Percentiles rank a stretch among this genome's conserved stretches.
phyloP scores from a whole-genome alignment of 129 eudicot species.

The Lactuca sativa region DNA sequence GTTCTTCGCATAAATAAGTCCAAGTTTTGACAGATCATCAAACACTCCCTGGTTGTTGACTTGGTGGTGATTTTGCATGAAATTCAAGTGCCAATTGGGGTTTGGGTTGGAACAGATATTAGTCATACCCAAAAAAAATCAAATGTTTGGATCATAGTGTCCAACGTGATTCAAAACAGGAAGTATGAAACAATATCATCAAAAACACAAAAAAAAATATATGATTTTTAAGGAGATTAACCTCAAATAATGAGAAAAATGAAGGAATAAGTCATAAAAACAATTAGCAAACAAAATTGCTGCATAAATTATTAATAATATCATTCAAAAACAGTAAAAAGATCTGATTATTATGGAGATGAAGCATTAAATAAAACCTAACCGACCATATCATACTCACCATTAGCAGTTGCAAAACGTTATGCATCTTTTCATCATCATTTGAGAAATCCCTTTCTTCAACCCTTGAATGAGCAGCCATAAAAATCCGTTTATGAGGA shows the following conservation, averaged over 20 bases:
- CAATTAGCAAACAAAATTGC: slow-evolving; percentile 35
- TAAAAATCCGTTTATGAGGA: slow-evolving; percentile 76
- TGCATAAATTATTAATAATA: slow-evolving; percentile 27
- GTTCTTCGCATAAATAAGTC: slow-evolving; percentile 31
- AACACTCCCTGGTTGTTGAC: slow-evolving; percentile 10
- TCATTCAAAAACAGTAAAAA: slow-evolving; percentile 12
- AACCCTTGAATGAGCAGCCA: slow-evolving; percentile 68
- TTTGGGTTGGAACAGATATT: slow-evolving; percentile 1
- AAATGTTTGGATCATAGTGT: slow-evolving; percentile 6
- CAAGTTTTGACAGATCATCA: slow-evolving; percentile 37
- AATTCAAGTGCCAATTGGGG: slow-evolving; percentile 31
- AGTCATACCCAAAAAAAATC: no score
- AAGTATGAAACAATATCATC: not conserved
- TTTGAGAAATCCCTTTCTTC: slow-evolving; percentile 44
- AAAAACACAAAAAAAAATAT: not conserved
- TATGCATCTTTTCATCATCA: slow-evolving; percentile 75
- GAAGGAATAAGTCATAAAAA: not conserved
- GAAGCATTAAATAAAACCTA: slow-evolving; percentile 80
- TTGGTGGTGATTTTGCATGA: slow-evolving; percentile 6
- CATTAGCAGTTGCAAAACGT: slow-evolving; percentile 55
- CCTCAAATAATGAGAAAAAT: slow-evolving; percentile 25
- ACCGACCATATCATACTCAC: slow-evolving; percentile 80
- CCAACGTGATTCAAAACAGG: not conserved
- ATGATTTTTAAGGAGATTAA: slow-evolving; percentile 11
- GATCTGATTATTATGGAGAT: slow-evolving; percentile 41